Evolutionary conservation across 2,329 filamentous ascomycete species (phyloP).

Genomic region (Pseudogymnoascus sp.): DNA sequence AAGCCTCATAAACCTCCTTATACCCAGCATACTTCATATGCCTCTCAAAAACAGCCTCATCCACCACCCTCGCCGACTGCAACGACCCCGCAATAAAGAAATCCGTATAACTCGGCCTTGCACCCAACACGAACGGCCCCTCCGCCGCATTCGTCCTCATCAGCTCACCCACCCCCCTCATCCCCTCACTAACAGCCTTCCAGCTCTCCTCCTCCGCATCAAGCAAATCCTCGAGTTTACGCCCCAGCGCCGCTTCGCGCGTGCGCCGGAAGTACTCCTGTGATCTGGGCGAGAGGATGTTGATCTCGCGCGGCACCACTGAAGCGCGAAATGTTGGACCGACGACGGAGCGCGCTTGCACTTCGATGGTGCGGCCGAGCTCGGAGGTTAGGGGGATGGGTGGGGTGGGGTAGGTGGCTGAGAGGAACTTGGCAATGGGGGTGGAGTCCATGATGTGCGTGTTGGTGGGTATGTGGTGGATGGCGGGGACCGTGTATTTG

Average conservation of each 20-base stretch:
- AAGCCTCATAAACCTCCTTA: slow-evolving; percentile 20
- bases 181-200: slow-evolving; percentile 20
- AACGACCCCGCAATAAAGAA: slow-evolving; percentile 33
- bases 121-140: slow-evolving; percentile 33
- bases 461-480: slow-evolving; percentile 32
- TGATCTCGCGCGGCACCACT: slow-evolving; percentile 30
- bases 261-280: slow-evolving; percentile 33
- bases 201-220: slow-evolving; percentile 26
- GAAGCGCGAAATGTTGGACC: slow-evolving; percentile 25
- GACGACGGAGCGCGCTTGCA: slow-evolving; percentile 24
- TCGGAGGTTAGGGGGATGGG: slow-evolving; percentile 29
- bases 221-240: slow-evolving; percentile 30
- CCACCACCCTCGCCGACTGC: slow-evolving; percentile 27
- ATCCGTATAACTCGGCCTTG: slow-evolving; percentile 29
- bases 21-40: slow-evolving; percentile 20
- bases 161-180: slow-evolving; percentile 26
- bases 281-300: slow-evolving; percentile 29
- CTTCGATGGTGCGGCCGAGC: slow-evolving; percentile 29
- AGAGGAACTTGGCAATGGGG: slow-evolving; percentile 33
- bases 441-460: slow-evolving; percentile 34
- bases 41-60: slow-evolving; percentile 26
- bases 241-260: slow-evolving; percentile 30
- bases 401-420: slow-evolving; percentile 31
- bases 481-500: slow-evolving; percentile 34
- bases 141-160: slow-evolving; percentile 28